Percentiles rank a stretch among this genome's conserved stretches.
phyloP scores from a whole-genome alignment of 2,329 filamentous ascomycete species.

The Metarhizium robertsii region DNA sequence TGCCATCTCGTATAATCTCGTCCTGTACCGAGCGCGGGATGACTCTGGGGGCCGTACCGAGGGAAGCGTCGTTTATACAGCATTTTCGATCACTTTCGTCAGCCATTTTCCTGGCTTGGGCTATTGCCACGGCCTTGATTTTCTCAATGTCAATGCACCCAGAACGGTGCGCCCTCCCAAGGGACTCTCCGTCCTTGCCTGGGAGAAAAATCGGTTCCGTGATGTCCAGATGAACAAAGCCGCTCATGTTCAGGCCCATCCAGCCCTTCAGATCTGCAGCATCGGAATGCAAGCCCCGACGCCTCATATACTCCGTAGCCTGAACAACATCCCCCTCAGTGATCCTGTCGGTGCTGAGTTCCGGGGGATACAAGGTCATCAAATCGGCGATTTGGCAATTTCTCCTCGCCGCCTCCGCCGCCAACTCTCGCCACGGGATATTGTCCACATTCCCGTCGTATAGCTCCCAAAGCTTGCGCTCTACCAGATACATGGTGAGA shows the following conservation, averaged over 20 bases:
- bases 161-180: conserved; percentile 5
- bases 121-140: not conserved
- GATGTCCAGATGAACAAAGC: conserved; percentile 16
- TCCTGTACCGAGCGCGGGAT: not conserved
- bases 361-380: conserved; percentile 12
- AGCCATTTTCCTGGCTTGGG: not conserved
- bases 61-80: not conserved
- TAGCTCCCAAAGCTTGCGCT: conserved; percentile 10
- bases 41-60: not conserved
- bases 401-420: conserved; percentile 5
- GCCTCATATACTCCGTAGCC: conserved; percentile 12
- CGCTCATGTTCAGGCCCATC: conserved; percentile 4
- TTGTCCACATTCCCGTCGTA: conserved; percentile 11
- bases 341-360: conserved; percentile 15
- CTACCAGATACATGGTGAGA: conserved; percentile 12
- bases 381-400: conserved; percentile 6
- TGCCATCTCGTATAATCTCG: not conserved
- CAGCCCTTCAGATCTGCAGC: conserved; percentile 9
- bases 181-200: conserved; percentile 8
- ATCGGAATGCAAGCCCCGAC: not conserved
- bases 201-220: conserved; percentile 14
- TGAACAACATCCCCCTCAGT: conserved; percentile 8
- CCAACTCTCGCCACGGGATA: conserved; percentile 8
- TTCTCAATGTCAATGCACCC: conserved; percentile 10
- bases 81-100: not conserved